Conservation (phyloP, 768 basidiomycete genomes). For the Termitomyces sp. region DNA sequence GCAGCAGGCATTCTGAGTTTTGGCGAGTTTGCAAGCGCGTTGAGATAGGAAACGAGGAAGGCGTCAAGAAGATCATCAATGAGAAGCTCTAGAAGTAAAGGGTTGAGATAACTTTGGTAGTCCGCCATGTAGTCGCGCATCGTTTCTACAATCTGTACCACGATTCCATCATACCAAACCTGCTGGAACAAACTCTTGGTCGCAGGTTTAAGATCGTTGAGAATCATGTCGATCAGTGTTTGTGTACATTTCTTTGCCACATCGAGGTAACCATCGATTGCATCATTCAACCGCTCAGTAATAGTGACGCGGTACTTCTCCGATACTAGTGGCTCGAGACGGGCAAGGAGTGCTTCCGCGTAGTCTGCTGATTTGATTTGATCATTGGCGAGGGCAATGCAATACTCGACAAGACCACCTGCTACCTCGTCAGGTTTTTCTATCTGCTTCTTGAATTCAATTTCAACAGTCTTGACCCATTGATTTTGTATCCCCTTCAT, state of each 20-base stretch:
- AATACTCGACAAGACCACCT: constrained; percentile 90
- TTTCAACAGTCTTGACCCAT: constrained; percentile 80
- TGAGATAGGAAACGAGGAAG: constrained; percentile 88
- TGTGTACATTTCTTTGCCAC: constrained; percentile 97
- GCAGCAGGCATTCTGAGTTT: constrained; percentile 85
- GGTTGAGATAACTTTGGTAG: constrained; percentile 87
- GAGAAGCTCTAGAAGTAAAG: constrained; percentile 85
- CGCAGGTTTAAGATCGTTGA: constrained; percentile 89
- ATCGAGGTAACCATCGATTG: constrained; percentile 97
- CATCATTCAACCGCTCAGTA: constrained; percentile 85
- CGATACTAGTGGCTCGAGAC: constrained; percentile 88
- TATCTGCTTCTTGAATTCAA: constrained; percentile 81
- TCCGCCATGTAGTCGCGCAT: constrained; percentile 97
- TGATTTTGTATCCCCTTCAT: constrained; percentile 86
- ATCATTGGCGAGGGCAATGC: constrained; percentile 95
- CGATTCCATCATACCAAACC: constrained; percentile 86
- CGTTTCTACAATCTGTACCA: constrained; percentile 89
- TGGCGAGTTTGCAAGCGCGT: constrained; percentile 76
- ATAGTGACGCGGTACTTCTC: constrained; percentile 86
- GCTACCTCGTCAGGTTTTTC: constrained; percentile 87
- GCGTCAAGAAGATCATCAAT: constrained; percentile 89
- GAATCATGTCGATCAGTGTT: constrained; percentile 88
- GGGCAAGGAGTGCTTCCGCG: constrained; percentile 77
- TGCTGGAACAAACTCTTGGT: constrained; percentile 80
- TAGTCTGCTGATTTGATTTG: constrained; percentile 96